Evolutionary conservation across 768 basidiomycete species (phyloP), one percentile per base, ranked within the genome.

Genomic region (Lentinula raphanica): DNA sequence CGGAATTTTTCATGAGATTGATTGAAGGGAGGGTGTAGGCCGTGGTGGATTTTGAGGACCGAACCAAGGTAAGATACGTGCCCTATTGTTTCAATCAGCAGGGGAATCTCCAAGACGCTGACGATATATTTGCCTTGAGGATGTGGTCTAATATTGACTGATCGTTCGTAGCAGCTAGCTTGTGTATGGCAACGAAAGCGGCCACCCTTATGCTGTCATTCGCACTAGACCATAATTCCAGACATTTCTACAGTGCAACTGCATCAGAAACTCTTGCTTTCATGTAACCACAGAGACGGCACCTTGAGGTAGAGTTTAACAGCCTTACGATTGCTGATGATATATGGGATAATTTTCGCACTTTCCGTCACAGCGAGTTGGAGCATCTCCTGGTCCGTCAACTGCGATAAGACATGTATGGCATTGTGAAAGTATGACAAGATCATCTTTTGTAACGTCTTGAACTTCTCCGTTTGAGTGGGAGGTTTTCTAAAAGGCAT

Each of bases 1-100:
- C 96, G 5, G 94, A 92, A 70, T 98, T 97, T 72, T 99, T 99
- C 93, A 98, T 96, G 44, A 98, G 74, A 65, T 91, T 96, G 71
- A 98, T 90, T 2, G 90, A 85, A 21, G 96, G 94, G 8, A 98
- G 76, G 3, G 90, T 93, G 71, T 96, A 86, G 2, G 84, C 78
- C 49, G 80, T 90, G n/a, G 94, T 97, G 11, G 87, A 83, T 67
- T 94, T 93, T 46, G 87, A 86, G 5, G 85, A 87, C 28, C 92
- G 87, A 48, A 98, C 83, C 28, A 99, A 76, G 15, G 90, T 82
- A 44, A 91, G 79, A 73, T 99, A 99, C n/a, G 86, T 86, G 61
- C 87, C 90, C 93, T 96, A n/a, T 3, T 19, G 1, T n/a, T 53
- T 12, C 25, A n/a, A 35, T 39, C n/a, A 40, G 19, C 11, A 45